These are phyloP conservation scores for Brassica nigra DNA, from an alignment of 345 rosid genomes.

Conservation along the genomic window DNA sequence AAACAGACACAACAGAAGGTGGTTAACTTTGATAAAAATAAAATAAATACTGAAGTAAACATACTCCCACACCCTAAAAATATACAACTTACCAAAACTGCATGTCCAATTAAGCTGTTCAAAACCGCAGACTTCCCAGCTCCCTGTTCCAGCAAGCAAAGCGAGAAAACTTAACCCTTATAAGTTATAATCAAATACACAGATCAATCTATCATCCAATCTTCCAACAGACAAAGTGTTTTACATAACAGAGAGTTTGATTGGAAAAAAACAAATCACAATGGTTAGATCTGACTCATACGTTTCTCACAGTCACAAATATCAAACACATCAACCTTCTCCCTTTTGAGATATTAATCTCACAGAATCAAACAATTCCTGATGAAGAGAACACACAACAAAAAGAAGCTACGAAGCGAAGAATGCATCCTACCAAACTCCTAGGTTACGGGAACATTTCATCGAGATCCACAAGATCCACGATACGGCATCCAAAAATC, in stretches of 20 bases:
- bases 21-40: background rate
- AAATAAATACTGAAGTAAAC: conserved; percentile 7
- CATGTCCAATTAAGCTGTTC: conserved; percentile 95
- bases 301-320: conserved; percentile 1
- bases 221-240: background rate
- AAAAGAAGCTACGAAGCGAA: background rate
- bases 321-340: conserved; percentile 23
- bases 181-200: background rate
- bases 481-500: conserved; percentile 20
- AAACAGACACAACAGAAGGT: conserved; percentile 14
- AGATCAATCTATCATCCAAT: background rate
- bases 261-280: too few relatives aligned
- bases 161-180: background rate
- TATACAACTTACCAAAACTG: conserved; percentile 70
- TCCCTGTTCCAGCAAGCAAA: conserved; percentile 58
- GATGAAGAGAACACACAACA: background rate
- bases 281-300: background rate
- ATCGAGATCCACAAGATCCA: conserved; percentile 45
- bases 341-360: background rate
- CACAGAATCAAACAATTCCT: background rate
- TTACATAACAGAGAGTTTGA: background rate
- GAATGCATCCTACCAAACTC: background rate
- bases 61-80: background rate
- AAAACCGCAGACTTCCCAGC: conserved; percentile 95
- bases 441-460: background rate